These are phyloP conservation scores for Cystobasidiopsis lactophilus DNA, from an alignment of 768 basidiomycete species.

Conservation along the genomic window DNA sequence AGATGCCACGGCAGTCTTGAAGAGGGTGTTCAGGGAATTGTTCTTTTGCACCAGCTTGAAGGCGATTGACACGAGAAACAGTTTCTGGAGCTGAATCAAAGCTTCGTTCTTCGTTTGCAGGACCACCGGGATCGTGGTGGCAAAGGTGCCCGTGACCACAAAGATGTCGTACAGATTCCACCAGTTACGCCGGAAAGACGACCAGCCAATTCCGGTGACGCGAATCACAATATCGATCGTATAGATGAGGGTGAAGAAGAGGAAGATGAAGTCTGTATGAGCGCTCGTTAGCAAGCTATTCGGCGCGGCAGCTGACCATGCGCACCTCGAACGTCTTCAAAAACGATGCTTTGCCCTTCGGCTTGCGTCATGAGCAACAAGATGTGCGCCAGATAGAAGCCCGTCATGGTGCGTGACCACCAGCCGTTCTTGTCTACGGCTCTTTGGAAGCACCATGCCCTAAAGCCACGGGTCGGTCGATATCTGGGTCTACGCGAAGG, in stretches of 20 bases:
- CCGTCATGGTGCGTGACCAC: slow-evolving; percentile 65
- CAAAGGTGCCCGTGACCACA: slow-evolving; percentile 56
- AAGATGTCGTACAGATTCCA: slow-evolving; percentile 85
- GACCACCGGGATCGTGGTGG: slow-evolving; percentile 56
- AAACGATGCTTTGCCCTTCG: slow-evolving; percentile 4
- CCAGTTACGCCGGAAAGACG: slow-evolving; percentile 63
- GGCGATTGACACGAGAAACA: slow-evolving; percentile 78
- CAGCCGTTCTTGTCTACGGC: slow-evolving; percentile 80
- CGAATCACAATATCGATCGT: slow-evolving; percentile 53
- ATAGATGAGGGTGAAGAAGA: slow-evolving; percentile 49
- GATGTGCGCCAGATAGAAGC: slow-evolving; percentile 60
- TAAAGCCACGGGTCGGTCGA: slow-evolving; percentile 33
- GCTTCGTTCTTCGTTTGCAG: slow-evolving; percentile 31
- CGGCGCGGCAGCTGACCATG: slow-evolving; percentile 24
- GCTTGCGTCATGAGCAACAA: slow-evolving; percentile 42
- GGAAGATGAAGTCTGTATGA: slow-evolving; percentile 42
- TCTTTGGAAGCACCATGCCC: slow-evolving; percentile 76
- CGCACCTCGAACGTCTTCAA: slow-evolving; percentile 13
- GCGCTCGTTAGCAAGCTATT: background rate
- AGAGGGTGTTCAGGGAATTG: slow-evolving; percentile 72
- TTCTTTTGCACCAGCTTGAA: slow-evolving; percentile 84
- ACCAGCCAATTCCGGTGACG: slow-evolving; percentile 62
- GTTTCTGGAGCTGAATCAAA: slow-evolving; percentile 44
- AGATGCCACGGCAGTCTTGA: slow-evolving; percentile 87
- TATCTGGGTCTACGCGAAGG: slow-evolving; percentile 59